These are phyloP conservation scores for Dactylellina haptotyla DNA, from an alignment of 2,329 filamentous ascomycete species.

Conservation along the genomic window DNA sequence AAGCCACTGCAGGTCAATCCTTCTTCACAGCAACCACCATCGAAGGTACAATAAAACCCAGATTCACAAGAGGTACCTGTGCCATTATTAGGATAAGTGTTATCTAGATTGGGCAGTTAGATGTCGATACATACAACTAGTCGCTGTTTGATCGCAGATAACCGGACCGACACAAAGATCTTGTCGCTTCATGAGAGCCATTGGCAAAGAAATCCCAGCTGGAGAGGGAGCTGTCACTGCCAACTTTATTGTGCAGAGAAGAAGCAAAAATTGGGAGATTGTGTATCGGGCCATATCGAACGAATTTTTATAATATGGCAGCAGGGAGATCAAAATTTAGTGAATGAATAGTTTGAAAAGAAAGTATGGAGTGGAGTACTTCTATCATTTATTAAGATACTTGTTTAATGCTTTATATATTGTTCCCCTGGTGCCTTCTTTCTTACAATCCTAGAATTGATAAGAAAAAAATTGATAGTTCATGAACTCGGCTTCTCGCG, in stretches of 20 bases:
- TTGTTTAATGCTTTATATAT: too few species aligned
- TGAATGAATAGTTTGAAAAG: too few species aligned
- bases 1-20: conserved; percentile 38
- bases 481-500: too few species aligned
- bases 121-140: conserved; percentile 14
- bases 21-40: conserved; percentile 33
- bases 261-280: conserved; percentile 17
- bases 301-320: too few species aligned
- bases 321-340: too few species aligned
- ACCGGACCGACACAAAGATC: conserved; percentile 34
- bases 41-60: conserved; percentile 36
- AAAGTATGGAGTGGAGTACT: too few species aligned
- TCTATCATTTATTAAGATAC: too few species aligned
- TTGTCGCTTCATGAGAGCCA: conserved; percentile 39
- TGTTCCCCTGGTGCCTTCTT: too few species aligned
- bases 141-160: conserved; percentile 20
- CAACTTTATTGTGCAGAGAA: conserved; percentile 2
- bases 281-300: background rate
- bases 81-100: background rate
- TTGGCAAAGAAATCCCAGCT: background rate
- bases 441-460: too few species aligned
- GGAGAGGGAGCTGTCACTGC: conserved; percentile 19
- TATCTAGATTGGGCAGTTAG: background rate
- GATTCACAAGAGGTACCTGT: conserved; percentile 34
- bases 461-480: too few species aligned